A percentile compares a stretch with the other conserved stretches of the same genome.
These are phyloP conservation scores for Phytopythium delawarense DNA, from an alignment of 352 stramenopile genomes.

Conservation along the genomic window DNA sequence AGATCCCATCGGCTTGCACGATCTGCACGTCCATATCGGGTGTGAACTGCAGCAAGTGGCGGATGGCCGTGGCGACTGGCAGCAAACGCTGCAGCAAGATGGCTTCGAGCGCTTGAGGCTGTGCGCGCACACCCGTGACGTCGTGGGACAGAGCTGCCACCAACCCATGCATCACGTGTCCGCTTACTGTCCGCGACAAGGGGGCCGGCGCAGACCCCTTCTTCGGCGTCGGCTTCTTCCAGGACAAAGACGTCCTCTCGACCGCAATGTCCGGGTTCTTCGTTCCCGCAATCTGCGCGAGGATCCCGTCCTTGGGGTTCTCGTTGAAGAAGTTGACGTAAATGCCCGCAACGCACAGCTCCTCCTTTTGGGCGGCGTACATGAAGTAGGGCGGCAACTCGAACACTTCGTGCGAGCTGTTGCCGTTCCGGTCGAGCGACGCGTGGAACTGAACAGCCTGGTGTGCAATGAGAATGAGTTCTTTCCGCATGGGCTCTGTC, in stretches of 20 bases:
- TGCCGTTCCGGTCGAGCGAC: slow-evolving; percentile 43
- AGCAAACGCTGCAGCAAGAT: slow-evolving; percentile 70
- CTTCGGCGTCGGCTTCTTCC: slow-evolving; percentile 26
- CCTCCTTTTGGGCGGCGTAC: slow-evolving; percentile 78
- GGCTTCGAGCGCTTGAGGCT: slow-evolving; percentile 61
- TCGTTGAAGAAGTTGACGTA: slow-evolving; percentile 90
- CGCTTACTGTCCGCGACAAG: slow-evolving; percentile 50
- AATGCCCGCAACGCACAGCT: slow-evolving; percentile 81
- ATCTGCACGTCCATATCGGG: slow-evolving; percentile 82
- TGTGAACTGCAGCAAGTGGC: slow-evolving; percentile 78
- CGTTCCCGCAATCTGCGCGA: slow-evolving; percentile 72
- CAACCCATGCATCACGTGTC: slow-evolving; percentile 73
- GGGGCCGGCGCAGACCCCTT: slow-evolving; percentile 26
- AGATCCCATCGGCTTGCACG: slow-evolving; percentile 66
- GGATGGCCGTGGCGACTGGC: slow-evolving; percentile 72
- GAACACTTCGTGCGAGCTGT: slow-evolving; percentile 69
- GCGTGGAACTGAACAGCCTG: slow-evolving; percentile 72
- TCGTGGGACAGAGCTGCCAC: slow-evolving; percentile 67
- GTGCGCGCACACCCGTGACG: slow-evolving; percentile 61
- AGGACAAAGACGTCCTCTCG: slow-evolving; percentile 5
- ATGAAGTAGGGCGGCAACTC: slow-evolving; percentile 71
- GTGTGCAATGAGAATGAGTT: slow-evolving; percentile 63
- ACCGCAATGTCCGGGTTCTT: slow-evolving; percentile 23
- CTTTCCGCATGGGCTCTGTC: slow-evolving; percentile 78
- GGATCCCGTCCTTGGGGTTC: slow-evolving; percentile 67